A percentile compares a stretch with the other conserved stretches of the same genome.
phyloP scores from a whole-genome alignment of 2,329 filamentous ascomycete species.

The Sporothrix variecibatus region DNA sequence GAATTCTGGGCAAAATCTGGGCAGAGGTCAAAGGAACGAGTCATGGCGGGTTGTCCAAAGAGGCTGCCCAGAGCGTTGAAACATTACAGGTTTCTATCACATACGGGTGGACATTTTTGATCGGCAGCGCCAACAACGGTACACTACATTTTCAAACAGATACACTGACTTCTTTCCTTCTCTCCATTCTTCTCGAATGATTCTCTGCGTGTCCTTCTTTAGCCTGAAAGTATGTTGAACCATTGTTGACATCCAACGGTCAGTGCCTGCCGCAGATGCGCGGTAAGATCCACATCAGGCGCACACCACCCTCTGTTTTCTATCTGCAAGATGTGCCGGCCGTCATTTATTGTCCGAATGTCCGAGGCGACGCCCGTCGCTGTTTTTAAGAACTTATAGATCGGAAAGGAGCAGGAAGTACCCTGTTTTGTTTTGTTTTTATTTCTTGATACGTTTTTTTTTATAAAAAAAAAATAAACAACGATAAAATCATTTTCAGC shows the following conservation, averaged over 20 bases:
- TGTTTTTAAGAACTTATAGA: too few species aligned
- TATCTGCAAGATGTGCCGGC: not conserved
- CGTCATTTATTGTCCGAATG: not conserved
- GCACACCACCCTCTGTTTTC: not conserved
- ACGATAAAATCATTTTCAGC: too few species aligned
- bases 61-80: not conserved
- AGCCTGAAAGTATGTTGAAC: not conserved
- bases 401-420: too few species aligned
- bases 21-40: not conserved
- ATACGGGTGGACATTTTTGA: not conserved
- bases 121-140: not conserved
- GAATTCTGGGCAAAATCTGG: not conserved
- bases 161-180: not conserved
- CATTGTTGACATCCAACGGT: not conserved
- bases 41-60: not conserved
- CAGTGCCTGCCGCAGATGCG: slow-evolving; percentile 1
- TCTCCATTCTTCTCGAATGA: not conserved
- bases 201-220: not conserved
- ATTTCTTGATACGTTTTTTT: too few species aligned
- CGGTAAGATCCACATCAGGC: not conserved
- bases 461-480: not conserved
- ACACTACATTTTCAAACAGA: not conserved
- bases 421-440: too few species aligned
- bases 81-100: not conserved
- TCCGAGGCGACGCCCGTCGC: too few species aligned